Conservation (phyloP, 805 yeast genomes). For the Metschnikowia corniflorae region DNA sequence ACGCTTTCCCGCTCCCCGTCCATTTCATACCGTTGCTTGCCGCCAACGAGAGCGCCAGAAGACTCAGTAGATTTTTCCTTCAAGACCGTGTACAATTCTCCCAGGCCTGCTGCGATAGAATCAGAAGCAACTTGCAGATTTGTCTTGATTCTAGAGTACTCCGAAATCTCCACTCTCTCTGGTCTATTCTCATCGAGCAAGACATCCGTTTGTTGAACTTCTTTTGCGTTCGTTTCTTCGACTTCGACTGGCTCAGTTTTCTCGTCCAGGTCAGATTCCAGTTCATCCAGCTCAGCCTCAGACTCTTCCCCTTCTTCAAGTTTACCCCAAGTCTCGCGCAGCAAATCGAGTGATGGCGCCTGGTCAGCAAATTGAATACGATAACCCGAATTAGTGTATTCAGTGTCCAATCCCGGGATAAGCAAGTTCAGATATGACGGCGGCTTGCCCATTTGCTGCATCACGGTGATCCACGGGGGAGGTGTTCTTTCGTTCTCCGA, state of each 20-base stretch:
- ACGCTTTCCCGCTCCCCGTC: background rate
- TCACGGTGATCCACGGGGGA: constrained; percentile 73
- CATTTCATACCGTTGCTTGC: constrained; percentile 8
- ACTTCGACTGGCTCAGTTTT: background rate
- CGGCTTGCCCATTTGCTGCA: constrained; percentile 75
- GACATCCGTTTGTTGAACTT: too few species aligned
- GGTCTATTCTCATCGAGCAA: constrained; percentile 14
- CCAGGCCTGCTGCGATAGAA: constrained; percentile 1
- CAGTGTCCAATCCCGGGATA: constrained; percentile 46
- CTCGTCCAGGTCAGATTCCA: background rate
- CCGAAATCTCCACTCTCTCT: constrained; percentile 15
- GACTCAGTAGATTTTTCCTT: constrained; percentile 10
- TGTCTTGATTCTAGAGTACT: constrained; percentile 10
- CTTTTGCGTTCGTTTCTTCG: background rate
- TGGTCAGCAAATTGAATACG: constrained; percentile 10
- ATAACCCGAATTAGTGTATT: constrained; percentile 37
- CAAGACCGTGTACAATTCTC: constrained; percentile 14
- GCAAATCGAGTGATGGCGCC: constrained; percentile 5
- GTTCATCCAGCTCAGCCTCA: constrained; percentile 15
- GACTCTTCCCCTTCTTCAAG: constrained; percentile 29
- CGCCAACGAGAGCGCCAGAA: constrained; percentile 1
- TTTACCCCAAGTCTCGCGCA: constrained; percentile 32
- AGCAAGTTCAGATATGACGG: constrained; percentile 70
- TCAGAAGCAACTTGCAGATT: background rate
- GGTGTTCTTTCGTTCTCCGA: constrained; percentile 39